These are phyloP conservation scores for Agaricus bisporus DNA, from an alignment of 768 basidiomycete species.

Conservation along the genomic window DNA sequence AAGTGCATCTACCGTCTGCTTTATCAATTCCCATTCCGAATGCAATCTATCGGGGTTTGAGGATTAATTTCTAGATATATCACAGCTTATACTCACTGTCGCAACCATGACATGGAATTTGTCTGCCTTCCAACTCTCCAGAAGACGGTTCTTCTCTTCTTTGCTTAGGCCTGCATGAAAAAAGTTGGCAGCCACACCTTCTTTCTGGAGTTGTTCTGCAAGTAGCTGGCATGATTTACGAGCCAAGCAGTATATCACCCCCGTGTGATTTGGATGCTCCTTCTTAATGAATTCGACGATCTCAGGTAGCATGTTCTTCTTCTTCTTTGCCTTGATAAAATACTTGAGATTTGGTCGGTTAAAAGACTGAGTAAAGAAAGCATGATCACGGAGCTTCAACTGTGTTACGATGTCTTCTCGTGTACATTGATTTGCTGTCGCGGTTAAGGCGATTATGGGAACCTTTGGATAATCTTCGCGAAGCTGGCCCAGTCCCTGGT, in stretches of 20 bases:
- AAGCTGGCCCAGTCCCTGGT: slow-evolving; percentile 58
- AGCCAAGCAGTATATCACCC: slow-evolving; percentile 81
- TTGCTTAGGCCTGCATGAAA: slow-evolving; percentile 80
- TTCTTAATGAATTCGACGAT: slow-evolving; percentile 66
- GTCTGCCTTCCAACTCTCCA: slow-evolving; percentile 70
- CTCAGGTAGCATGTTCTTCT: slow-evolving; percentile 39
- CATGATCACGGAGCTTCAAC: slow-evolving; percentile 54
- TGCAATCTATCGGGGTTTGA: slow-evolving; percentile 52
- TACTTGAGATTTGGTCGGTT: slow-evolving; percentile 93
- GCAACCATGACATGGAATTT: slow-evolving; percentile 82
- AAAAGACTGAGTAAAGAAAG: slow-evolving; percentile 75
- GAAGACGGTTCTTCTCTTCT: slow-evolving; percentile 55
- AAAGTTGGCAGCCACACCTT: slow-evolving; percentile 60
- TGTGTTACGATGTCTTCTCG: slow-evolving; percentile 72
- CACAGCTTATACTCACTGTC: slow-evolving; percentile 50
- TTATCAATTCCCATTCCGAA: slow-evolving; percentile 99
- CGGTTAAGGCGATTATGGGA: slow-evolving; percentile 95
- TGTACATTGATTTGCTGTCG: slow-evolving; percentile 80
- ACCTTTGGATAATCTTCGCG: slow-evolving; percentile 70
- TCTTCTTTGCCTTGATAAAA: slow-evolving; percentile 39
- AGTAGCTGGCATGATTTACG: slow-evolving; percentile 75
- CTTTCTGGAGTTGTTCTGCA: slow-evolving; percentile 58
- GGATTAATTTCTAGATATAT: background rate
- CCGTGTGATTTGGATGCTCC: slow-evolving; percentile 52
- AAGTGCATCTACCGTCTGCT: slow-evolving; percentile 47